phyloP scores from a whole-genome alignment of 2,329 filamentous ascomycete genomes.

The Phyllosticta citribraziliensis region DNA sequence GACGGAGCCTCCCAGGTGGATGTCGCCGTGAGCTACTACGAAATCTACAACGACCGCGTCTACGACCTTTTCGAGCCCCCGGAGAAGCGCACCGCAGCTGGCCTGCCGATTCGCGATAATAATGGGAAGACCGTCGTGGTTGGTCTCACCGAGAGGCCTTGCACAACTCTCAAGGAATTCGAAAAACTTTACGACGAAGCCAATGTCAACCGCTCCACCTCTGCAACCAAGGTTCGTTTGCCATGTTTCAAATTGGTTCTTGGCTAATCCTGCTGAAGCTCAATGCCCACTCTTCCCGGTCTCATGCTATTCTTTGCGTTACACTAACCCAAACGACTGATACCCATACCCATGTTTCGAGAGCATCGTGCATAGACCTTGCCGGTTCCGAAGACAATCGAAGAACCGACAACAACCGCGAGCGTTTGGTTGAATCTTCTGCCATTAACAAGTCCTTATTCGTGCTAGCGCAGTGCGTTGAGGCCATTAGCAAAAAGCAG shows the following conservation, averaged over 20 bases:
- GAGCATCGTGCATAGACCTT: slow-evolving; percentile 85
- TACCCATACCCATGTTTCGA: slow-evolving; percentile 62
- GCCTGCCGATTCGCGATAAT: slow-evolving; percentile 74
- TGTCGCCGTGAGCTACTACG: slow-evolving; percentile 81
- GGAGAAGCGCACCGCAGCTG: slow-evolving; percentile 74
- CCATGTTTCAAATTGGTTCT: not conserved
- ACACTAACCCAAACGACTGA: slow-evolving; percentile 68
- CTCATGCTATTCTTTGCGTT: slow-evolving; percentile 83
- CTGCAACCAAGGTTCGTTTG: slow-evolving; percentile 60
- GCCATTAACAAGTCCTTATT: slow-evolving; percentile 98
- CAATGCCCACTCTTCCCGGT: slow-evolving; percentile 82
- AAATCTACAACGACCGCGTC: slow-evolving; percentile 95
- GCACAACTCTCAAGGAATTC: slow-evolving; percentile 79
- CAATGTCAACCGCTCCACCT: slow-evolving; percentile 82
- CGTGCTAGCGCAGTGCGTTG: slow-evolving; percentile 87
- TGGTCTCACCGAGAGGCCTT: slow-evolving; percentile 72
- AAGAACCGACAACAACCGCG: slow-evolving; percentile 85
- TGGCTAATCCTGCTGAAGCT: slow-evolving; percentile 37
- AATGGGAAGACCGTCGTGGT: slow-evolving; percentile 81
- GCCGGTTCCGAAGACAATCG: slow-evolving; percentile 94
- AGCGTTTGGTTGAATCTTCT: slow-evolving; percentile 85
- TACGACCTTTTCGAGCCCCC: slow-evolving; percentile 81
- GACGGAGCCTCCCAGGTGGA: slow-evolving; percentile 65
- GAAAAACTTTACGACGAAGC: slow-evolving; percentile 83
- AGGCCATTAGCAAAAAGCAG: slow-evolving; percentile 74